Conservation (phyloP, 176 grass and related monocot species). For the bread wheat (Triticum aestivum) region IWGSC_CS_RefSeq_v2.1 NC_057803.1:146293742-146294241, state of each 20-base stretch:
- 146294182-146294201: conserved; percentile 41
- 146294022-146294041: conserved; percentile 58
- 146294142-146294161: conserved; percentile 52
- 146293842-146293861: conserved; percentile 24
- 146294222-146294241: conserved; percentile 28
- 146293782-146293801: conserved; percentile 10
- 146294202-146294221: conserved; percentile 39
- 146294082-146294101: conserved; percentile 55
- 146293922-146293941: conserved; percentile 99
- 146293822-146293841: conserved; percentile 14
- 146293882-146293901: conserved; percentile 49
- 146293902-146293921: conserved; percentile 89
- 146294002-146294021: conserved; percentile 70
- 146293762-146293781: conserved; percentile 4
- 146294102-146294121: conserved; percentile 42
- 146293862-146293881: conserved; percentile 36
- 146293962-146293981: conserved; percentile 66
- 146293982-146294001: conserved; percentile 70
- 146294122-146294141: conserved; percentile 35
- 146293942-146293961: conserved; percentile 64
- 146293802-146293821: not conserved
- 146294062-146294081: conserved; percentile 72
- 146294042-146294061: conserved; percentile 67
- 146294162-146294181: conserved; percentile 55
- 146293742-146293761: conserved; percentile 2